Percentiles rank a stretch among this genome's conserved stretches.
These are phyloP conservation scores for Clonostachys sp. DNA, from an alignment of 2,329 filamentous ascomycete species.

Conservation along the genomic window DNA sequence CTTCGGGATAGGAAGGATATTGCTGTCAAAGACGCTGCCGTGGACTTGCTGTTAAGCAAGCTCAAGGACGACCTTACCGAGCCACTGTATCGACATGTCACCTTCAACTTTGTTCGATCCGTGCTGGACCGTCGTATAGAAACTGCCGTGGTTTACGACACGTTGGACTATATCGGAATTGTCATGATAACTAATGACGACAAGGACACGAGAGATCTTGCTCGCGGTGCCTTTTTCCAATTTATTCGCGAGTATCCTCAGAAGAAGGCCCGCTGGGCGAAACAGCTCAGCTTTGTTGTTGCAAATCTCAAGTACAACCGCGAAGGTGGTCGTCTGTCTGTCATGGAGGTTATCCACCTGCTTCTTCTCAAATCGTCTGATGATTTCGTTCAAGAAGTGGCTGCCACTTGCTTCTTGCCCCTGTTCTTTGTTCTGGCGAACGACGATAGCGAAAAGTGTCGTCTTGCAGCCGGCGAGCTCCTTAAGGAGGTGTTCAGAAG, in stretches of 20 bases:
- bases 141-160: conserved; percentile 85
- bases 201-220: conserved; percentile 79
- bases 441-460: conserved; percentile 82
- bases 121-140: conserved; percentile 82
- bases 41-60: conserved; percentile 78
- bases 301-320: conserved; percentile 90
- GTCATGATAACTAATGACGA: conserved; percentile 98
- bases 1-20: conserved; percentile 77
- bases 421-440: conserved; percentile 82
- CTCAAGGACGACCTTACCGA: conserved; percentile 88
- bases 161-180: conserved; percentile 79
- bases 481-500: conserved; percentile 77
- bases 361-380: conserved; percentile 82
- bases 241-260: conserved; percentile 95
- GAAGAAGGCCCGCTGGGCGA: conserved; percentile 80
- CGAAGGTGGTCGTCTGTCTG: conserved; percentile 81
- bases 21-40: conserved; percentile 70
- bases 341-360: conserved; percentile 86
- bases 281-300: conserved; percentile 83
- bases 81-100: conserved; percentile 85
- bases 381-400: conserved; percentile 77
- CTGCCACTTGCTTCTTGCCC: conserved; percentile 78
- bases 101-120: conserved; percentile 89
- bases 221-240: conserved; percentile 85
- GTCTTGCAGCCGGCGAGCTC: conserved; percentile 73